Evolutionary conservation across 2,329 filamentous ascomycete genomes (phyloP).

Genomic region (Scytalidium sp.): DNA sequence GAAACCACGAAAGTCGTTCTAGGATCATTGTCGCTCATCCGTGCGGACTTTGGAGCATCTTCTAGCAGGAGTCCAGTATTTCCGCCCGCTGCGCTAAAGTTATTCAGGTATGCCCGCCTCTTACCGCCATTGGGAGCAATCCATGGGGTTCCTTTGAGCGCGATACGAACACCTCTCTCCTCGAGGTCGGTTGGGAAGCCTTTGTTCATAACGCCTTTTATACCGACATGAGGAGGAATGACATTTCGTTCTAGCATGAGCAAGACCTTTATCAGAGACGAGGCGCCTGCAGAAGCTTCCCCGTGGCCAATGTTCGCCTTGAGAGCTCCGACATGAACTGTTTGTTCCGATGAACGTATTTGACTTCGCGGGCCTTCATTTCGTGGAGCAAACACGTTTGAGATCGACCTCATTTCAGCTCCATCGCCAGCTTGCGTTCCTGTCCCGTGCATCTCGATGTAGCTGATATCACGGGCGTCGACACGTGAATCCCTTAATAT

Average conservation of each 20-base stretch:
- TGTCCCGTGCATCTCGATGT: constrained; percentile 84
- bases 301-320: constrained; percentile 22
- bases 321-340: constrained; percentile 23
- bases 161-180: constrained; percentile 23
- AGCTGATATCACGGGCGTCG: constrained; percentile 73
- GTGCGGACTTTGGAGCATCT: constrained; percentile 29
- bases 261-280: constrained; percentile 18
- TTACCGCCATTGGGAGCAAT: constrained; percentile 31
- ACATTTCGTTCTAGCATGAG: constrained; percentile 12
- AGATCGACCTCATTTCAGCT: constrained; percentile 60
- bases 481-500: constrained; percentile 60
- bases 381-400: constrained; percentile 56
- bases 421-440: constrained; percentile 80
- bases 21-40: constrained; percentile 28
- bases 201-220: constrained; percentile 21
- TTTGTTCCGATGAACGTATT: no score
- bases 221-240: constrained; percentile 8
- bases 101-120: constrained; percentile 33
- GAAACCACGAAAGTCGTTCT: constrained; percentile 37
- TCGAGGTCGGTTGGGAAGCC: constrained; percentile 27
- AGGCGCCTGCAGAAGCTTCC: constrained; percentile 16
- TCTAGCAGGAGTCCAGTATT: constrained; percentile 9
- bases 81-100: constrained; percentile 34
- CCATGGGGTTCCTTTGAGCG: constrained; percentile 2
- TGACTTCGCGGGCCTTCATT: constrained; percentile 40